These are phyloP conservation scores for Alternaria conjuncta DNA, from an alignment of 2,329 filamentous ascomycete species.

Conservation along the genomic window DNA sequence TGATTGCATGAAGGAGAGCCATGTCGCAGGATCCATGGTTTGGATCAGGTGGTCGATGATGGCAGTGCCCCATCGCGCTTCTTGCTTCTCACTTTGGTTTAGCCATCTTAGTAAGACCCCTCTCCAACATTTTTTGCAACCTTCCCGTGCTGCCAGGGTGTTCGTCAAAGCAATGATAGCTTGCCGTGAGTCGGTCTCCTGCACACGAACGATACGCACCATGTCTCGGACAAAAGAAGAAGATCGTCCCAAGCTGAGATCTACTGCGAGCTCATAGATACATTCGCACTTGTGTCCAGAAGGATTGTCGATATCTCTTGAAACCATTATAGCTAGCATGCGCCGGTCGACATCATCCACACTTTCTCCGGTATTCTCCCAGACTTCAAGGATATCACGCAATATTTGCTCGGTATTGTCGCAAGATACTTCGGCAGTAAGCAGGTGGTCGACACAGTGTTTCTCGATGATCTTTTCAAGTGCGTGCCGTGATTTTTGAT, in stretches of 20 bases:
- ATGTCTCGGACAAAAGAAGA: conserved; percentile 19
- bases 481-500: background rate
- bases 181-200: conserved; percentile 3
- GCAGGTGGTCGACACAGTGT: conserved; percentile 24
- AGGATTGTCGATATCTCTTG: conserved; percentile 8
- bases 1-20: conserved; percentile 29
- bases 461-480: conserved; percentile 25
- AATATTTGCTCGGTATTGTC: conserved; percentile 19
- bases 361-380: conserved; percentile 16
- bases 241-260: conserved; percentile 5
- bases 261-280: conserved; percentile 23
- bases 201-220: conserved; percentile 8
- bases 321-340: conserved; percentile 25
- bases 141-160: conserved; percentile 17
- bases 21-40: conserved; percentile 26
- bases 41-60: conserved; percentile 23
- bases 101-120: conserved; percentile 26
- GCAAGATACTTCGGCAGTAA: conserved; percentile 12
- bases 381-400: conserved; percentile 24
- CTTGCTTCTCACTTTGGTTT: conserved; percentile 9
- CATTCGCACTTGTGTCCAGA: conserved; percentile 20
- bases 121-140: conserved; percentile 27
- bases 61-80: background rate
- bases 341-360: conserved; percentile 14
- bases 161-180: conserved; percentile 25